These are phyloP conservation scores for Termitomyces sp. DNA, from an alignment of 768 basidiomycete genomes.

Conservation along the genomic window DNA sequence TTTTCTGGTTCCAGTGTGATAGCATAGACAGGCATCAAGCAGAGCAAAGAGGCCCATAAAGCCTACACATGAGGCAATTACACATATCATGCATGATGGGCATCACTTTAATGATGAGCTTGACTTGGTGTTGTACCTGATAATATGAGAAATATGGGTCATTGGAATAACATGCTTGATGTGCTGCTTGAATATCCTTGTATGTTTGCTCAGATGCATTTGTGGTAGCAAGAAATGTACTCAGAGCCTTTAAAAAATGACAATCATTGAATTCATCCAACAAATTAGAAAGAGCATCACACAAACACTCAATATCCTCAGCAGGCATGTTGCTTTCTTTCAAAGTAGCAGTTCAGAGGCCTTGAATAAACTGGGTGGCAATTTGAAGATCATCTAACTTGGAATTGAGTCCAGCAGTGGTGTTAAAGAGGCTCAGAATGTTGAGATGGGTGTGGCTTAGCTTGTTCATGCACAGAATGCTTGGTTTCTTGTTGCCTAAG, in stretches of 20 bases:
- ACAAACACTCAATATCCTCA: no score
- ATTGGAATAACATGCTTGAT: constrained; percentile 20
- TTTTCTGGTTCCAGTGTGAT: not conserved
- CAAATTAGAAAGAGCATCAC: no score
- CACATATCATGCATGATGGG: constrained; percentile 40
- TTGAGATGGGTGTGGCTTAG: not conserved
- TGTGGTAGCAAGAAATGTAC: no score
- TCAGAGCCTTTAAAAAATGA: no score
- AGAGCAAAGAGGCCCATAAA: constrained; percentile 2
- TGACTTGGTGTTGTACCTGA: constrained; percentile 20
- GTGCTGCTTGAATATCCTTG: no score
- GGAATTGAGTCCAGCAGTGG: no score
- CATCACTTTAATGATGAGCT: constrained; percentile 28
- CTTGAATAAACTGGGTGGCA: no score
- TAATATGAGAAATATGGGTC: constrained; percentile 24
- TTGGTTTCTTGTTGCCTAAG: not conserved
- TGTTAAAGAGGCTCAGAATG: not conserved
- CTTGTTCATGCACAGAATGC: not conserved
- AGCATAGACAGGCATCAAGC: constrained; percentile 1
- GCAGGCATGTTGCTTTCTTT: no score
- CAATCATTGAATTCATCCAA: no score
- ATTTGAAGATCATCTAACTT: no score
- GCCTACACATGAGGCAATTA: constrained; percentile 16
- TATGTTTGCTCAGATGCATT: no score
- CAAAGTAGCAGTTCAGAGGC: no score